These are phyloP conservation scores for Claviceps monticola DNA, from an alignment of 2,329 filamentous ascomycete genomes.

Conservation along the genomic window DNA sequence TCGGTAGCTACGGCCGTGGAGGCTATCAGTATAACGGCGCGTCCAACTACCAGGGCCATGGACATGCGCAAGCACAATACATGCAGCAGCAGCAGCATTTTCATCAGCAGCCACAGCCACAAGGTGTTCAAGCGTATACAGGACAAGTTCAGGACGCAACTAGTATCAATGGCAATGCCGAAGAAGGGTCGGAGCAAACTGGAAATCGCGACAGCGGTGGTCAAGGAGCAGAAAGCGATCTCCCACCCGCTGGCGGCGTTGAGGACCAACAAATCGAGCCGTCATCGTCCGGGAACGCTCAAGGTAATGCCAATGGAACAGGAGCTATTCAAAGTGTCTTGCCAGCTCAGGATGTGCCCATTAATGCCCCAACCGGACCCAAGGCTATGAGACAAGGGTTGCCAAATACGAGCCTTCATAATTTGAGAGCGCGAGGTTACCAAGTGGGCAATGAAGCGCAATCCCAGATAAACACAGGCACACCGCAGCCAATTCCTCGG, in stretches of 20 bases:
- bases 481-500: constrained; percentile 4
- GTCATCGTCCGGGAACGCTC: constrained; percentile 16
- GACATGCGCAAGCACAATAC: constrained; percentile 16
- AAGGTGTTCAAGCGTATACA: constrained; percentile 6
- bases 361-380: constrained; percentile 78
- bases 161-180: constrained; percentile 6
- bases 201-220: constrained; percentile 5
- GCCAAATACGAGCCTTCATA: constrained; percentile 65
- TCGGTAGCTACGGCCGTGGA: constrained; percentile 41
- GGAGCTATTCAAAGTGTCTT: constrained; percentile 19
- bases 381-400: constrained; percentile 87
- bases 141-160: constrained; percentile 12
- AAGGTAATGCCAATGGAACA: constrained; percentile 16
- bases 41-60: constrained; percentile 22
- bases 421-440: constrained; percentile 42
- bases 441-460: constrained; percentile 30
- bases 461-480: constrained; percentile 12
- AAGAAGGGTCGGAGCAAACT: constrained; percentile 15
- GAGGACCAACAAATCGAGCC: constrained; percentile 10
- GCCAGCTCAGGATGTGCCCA: constrained; percentile 30
- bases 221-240: constrained; percentile 6
- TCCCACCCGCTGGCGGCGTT: constrained; percentile 6
- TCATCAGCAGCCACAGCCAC: background rate
- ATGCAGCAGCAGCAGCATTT: constrained; percentile 12
- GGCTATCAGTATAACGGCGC: constrained; percentile 27